Conservation (phyloP, 1,284 basidiomycete species). For the Leccinum subrobustum region DNA sequence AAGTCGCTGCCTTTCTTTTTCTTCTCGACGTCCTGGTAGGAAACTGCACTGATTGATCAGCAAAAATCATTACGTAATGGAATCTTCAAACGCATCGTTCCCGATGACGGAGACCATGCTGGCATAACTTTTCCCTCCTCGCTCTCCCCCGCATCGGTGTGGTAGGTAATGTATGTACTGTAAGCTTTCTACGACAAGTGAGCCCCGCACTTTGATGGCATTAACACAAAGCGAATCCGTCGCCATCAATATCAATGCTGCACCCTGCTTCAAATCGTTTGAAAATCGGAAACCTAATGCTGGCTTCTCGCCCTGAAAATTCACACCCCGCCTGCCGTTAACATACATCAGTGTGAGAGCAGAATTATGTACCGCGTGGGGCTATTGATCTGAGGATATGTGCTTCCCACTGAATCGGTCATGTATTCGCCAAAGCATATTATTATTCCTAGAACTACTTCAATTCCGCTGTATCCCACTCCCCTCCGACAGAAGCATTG, state of each 20-base stretch:
- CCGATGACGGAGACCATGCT: not conserved
- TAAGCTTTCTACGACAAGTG: slow-evolving; percentile 2
- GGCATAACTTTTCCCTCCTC: not conserved
- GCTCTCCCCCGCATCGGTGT: not conserved
- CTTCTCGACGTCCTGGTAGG: not conserved
- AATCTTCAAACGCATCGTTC: not conserved
- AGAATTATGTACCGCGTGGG: not conserved
- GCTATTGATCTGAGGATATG: not conserved
- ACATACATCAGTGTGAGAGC: not conserved
- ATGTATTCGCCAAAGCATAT: not conserved
- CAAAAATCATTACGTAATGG: slow-evolving; percentile 23
- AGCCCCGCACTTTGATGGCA: slow-evolving; percentile 30
- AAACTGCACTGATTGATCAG: not conserved
- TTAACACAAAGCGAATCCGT: slow-evolving; percentile 10
- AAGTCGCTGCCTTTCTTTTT: not conserved
- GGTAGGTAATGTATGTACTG: not conserved
- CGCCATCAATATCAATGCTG: slow-evolving; percentile 14
- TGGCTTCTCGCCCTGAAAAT: slow-evolving; percentile 31
- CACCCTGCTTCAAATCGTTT: slow-evolving; percentile 18
- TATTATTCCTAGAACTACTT: not conserved
- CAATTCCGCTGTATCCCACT: not conserved
- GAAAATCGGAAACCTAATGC: slow-evolving; percentile 34
- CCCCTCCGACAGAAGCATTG: not conserved
- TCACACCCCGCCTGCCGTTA: slow-evolving; percentile 21
- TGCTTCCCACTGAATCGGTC: not conserved